Conservation (phyloP, 345 rosid species). For the Microthlaspi erraticum region DNA sequence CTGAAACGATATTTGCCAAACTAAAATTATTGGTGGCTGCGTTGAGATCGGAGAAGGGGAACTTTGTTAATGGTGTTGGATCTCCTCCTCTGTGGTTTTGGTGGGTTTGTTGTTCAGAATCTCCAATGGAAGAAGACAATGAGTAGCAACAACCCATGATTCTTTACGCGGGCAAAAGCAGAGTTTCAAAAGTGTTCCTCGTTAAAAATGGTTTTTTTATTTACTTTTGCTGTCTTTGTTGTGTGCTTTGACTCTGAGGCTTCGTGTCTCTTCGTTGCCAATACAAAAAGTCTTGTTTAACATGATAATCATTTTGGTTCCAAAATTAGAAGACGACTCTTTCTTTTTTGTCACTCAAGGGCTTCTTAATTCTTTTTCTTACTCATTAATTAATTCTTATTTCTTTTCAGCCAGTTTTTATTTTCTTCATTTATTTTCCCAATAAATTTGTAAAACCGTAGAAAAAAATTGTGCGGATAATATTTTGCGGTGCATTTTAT, state of each 20-base stretch:
- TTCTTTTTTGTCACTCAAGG: constrained; percentile 11
- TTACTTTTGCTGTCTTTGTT: background rate
- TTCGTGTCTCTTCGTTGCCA: constrained; percentile 35
- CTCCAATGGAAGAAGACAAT: constrained; percentile 46
- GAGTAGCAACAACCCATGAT: constrained; percentile 83
- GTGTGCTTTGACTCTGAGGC: constrained; percentile 34
- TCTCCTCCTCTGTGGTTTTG: constrained; percentile 26
- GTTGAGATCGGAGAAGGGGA: constrained; percentile 61
- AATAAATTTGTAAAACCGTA: background rate
- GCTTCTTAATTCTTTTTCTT: background rate
- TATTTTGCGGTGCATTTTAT: background rate
- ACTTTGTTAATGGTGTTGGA: constrained; percentile 52
- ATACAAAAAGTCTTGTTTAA: background rate
- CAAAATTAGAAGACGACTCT: constrained; percentile 14
- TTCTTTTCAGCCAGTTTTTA: no score
- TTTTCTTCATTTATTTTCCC: background rate
- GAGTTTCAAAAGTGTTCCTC: constrained; percentile 14
- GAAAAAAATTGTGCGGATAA: background rate
- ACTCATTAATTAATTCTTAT: no score
- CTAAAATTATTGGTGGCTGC: constrained; percentile 67
- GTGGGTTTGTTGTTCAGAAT: constrained; percentile 36
- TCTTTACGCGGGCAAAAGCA: constrained; percentile 10
- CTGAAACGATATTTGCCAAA: constrained; percentile 61
- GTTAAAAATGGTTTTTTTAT: background rate
- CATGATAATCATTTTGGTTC: constrained; percentile 24